A percentile compares a stretch with the other conserved stretches of the same genome.
These are phyloP conservation scores for Huntiella bhutanensis DNA, from an alignment of 2,329 filamentous ascomycete species.

Conservation along the genomic window DNA sequence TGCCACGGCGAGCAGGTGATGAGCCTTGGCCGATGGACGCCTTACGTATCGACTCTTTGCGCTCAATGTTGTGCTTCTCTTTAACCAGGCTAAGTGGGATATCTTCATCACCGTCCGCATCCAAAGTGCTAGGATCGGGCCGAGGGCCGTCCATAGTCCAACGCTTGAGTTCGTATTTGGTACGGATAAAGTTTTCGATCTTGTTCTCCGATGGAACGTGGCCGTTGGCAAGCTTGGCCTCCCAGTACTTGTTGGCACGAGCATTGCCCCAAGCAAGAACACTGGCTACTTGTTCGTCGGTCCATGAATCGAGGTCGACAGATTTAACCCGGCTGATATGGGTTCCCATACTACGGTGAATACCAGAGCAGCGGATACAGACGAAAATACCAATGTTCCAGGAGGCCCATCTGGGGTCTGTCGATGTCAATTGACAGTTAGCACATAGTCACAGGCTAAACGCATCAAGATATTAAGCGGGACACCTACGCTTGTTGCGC, in stretches of 20 bases:
- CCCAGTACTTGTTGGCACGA: constrained; percentile 97
- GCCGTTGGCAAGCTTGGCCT: constrained; percentile 75
- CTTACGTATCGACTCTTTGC: constrained; percentile 42
- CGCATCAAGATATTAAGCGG: background rate
- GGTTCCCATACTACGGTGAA: constrained; percentile 96
- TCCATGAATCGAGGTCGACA: constrained; percentile 95
- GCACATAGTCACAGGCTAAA: constrained; percentile 8
- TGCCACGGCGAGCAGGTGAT: constrained; percentile 15
- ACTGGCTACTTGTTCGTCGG: constrained; percentile 89
- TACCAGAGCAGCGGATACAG: constrained; percentile 95
- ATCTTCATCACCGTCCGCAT: constrained; percentile 64
- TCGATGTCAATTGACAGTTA: constrained; percentile 7
- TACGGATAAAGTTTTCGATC: constrained; percentile 98
- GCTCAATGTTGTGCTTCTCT: constrained; percentile 45
- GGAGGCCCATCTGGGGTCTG: constrained; percentile 95
- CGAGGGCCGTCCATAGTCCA: constrained; percentile 98
- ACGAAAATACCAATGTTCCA: constrained; percentile 97
- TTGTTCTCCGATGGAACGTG: constrained; percentile 92
- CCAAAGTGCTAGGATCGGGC: constrained; percentile 77
- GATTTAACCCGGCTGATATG: constrained; percentile 98
- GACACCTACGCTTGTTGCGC: constrained; percentile 73
- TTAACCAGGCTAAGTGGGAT: constrained; percentile 44
- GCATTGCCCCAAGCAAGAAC: constrained; percentile 91
- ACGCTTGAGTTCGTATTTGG: constrained; percentile 95
- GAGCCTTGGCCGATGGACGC: constrained; percentile 29